Conservation (phyloP, 495 filamentous ascomycete genomes). For the Penicillium taxi region DNA sequence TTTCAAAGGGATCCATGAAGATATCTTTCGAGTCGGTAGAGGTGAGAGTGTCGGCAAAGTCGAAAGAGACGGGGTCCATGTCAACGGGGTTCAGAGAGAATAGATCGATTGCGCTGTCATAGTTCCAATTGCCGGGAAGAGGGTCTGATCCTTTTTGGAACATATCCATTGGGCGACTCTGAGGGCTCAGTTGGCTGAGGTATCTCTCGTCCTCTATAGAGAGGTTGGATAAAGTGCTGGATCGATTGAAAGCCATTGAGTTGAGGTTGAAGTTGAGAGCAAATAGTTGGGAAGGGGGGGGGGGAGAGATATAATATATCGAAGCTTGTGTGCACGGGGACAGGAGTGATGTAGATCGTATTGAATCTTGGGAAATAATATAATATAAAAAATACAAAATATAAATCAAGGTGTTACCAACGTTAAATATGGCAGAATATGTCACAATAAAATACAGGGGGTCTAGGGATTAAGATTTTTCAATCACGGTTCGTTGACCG, state of each 20-base stretch:
- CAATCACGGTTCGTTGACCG: slow-evolving; percentile 7
- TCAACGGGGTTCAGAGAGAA: slow-evolving; percentile 32
- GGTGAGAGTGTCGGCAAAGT: slow-evolving; percentile 29
- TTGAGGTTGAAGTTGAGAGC: slow-evolving; percentile 2
- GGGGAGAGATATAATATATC: background rate
- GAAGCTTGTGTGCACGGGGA: background rate
- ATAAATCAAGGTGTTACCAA: slow-evolving; percentile 3
- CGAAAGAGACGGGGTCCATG: slow-evolving; percentile 29
- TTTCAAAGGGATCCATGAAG: slow-evolving; percentile 27
- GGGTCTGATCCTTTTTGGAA: slow-evolving; percentile 22
- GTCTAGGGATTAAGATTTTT: slow-evolving; percentile 10
- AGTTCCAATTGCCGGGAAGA: slow-evolving; percentile 37
- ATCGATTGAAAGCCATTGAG: slow-evolving; percentile 18
- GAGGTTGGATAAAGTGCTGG: slow-evolving; percentile 13
- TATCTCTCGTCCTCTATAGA: slow-evolving; percentile 16
- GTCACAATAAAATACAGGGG: no score
- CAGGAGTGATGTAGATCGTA: no score
- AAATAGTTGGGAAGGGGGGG: background rate
- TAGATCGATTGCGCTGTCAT: slow-evolving; percentile 35
- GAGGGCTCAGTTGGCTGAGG: slow-evolving; percentile 21
- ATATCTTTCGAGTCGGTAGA: slow-evolving; percentile 30
- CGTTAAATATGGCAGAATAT: slow-evolving; percentile 19
- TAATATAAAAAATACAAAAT: background rate
- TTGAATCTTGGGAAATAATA: slow-evolving; percentile 1
- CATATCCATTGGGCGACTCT: slow-evolving; percentile 17